phyloP scores from a whole-genome alignment of 306 rosid genomes.

The Psophocarpus tetragonolobus region DNA sequence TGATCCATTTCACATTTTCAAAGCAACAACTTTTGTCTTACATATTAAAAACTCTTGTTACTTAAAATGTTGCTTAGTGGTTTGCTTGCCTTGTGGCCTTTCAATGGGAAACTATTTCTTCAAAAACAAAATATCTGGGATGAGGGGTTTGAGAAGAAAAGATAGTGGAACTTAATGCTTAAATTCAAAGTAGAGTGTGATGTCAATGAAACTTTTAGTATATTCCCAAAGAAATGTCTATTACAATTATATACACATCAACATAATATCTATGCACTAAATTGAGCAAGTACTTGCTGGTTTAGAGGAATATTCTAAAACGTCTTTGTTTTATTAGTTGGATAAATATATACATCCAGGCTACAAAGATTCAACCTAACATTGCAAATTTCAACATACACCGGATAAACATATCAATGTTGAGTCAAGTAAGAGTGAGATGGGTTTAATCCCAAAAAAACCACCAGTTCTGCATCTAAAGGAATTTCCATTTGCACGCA shows the following conservation, averaged over 20 bases:
- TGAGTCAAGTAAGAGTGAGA: conserved; percentile 37
- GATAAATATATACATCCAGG: conserved; percentile 41
- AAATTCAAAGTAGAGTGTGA: background rate
- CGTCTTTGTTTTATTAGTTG: conserved; percentile 10
- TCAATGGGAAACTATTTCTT: background rate
- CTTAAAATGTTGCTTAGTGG: background rate
- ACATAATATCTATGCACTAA: conserved; percentile 2
- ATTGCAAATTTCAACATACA: conserved; percentile 22
- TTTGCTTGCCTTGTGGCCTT: background rate
- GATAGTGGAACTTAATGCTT: background rate
- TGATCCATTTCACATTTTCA: background rate
- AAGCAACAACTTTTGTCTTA: background rate
- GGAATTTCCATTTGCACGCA: conserved; percentile 29
- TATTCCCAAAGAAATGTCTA: background rate
- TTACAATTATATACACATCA: conserved; percentile 17
- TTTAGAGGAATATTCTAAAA: conserved; percentile 17
- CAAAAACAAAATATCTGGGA: background rate
- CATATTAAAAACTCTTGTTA: no score
- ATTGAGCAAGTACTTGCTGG: background rate
- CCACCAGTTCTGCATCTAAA: conserved; percentile 32
- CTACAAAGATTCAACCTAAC: conserved; percentile 34
- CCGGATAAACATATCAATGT: conserved; percentile 10
- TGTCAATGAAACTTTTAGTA: background rate
- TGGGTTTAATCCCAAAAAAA: conserved; percentile 32
- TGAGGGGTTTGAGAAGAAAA: background rate